phyloP scores from a whole-genome alignment of 2,329 filamentous ascomycete genomes.

The Fusarium armeniacum region DNA sequence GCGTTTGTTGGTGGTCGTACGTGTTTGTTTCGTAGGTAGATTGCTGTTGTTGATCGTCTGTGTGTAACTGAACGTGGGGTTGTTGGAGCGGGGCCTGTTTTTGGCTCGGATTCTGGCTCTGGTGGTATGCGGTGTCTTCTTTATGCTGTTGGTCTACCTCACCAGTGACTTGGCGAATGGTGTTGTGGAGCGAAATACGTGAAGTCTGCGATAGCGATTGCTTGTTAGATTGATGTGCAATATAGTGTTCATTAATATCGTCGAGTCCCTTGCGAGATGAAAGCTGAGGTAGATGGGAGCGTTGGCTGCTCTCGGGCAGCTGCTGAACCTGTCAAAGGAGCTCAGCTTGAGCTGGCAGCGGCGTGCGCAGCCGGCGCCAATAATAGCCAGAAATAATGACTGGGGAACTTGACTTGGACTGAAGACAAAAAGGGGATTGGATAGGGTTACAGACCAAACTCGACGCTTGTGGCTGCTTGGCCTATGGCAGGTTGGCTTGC shows the following conservation, averaged over 20 bases:
- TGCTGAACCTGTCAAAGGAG: conserved; percentile 46
- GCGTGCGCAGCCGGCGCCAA: conserved; percentile 38
- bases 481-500: conserved; percentile 31
- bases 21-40: conserved; percentile 53
- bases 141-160: conserved; percentile 60
- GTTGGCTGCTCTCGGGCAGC: conserved; percentile 50
- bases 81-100: conserved; percentile 55
- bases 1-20: conserved; percentile 56
- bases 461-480: conserved; percentile 42
- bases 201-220: conserved; percentile 58
- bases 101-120: conserved; percentile 29
- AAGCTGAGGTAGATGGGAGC: conserved; percentile 56
- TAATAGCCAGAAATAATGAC: conserved; percentile 36
- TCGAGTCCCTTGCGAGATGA: conserved; percentile 63
- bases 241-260: conserved; percentile 57
- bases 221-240: conserved; percentile 58
- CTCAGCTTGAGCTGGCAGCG: conserved; percentile 39
- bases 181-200: conserved; percentile 55
- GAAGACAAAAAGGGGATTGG: conserved; percentile 46
- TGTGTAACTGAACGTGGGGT: conserved; percentile 39
- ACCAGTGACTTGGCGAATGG: conserved; percentile 64
- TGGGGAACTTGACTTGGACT: conserved; percentile 45
- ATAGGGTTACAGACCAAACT: conserved; percentile 36
- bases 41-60: conserved; percentile 53
- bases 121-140: conserved; percentile 59